A percentile compares a stretch with the other conserved stretches of the same genome.
phyloP scores from a whole-genome alignment of 2,329 filamentous ascomycete species.

The Onygenales sp. region DNA sequence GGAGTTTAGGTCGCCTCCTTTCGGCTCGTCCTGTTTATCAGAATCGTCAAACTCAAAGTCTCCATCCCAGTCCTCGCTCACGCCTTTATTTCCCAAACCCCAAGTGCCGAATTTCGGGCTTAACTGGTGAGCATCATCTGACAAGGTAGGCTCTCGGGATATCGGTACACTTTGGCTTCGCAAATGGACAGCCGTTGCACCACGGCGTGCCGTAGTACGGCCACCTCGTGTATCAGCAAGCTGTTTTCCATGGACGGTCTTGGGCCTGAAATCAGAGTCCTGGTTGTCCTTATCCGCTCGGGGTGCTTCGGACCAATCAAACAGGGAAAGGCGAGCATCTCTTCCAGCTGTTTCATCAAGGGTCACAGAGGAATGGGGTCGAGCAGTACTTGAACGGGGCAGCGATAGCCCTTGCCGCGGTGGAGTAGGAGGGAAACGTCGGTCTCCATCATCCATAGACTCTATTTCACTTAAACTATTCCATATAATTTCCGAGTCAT shows the following conservation, averaged over 20 bases:
- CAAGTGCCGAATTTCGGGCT: slow-evolving; percentile 54
- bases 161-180: slow-evolving; percentile 59
- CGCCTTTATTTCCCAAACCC: slow-evolving; percentile 57
- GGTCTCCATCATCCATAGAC: not conserved
- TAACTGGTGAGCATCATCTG: slow-evolving; percentile 42
- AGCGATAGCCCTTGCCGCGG: not conserved
- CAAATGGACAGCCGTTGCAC: slow-evolving; percentile 50
- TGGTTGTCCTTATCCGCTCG: slow-evolving; percentile 44
- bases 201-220: slow-evolving; percentile 47
- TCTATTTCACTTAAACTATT: not conserved
- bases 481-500: not conserved
- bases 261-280: slow-evolving; percentile 46
- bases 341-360: slow-evolving; percentile 5
- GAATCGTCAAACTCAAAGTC: slow-evolving; percentile 55
- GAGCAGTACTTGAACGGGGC: not conserved
- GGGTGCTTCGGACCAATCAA: slow-evolving; percentile 56
- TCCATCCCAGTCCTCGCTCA: slow-evolving; percentile 60
- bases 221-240: slow-evolving; percentile 47
- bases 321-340: slow-evolving; percentile 27
- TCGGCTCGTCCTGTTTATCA: slow-evolving; percentile 22
- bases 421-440: not conserved
- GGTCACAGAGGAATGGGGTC: slow-evolving; percentile 6
- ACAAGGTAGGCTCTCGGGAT: slow-evolving; percentile 40
- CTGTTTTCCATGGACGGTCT: slow-evolving; percentile 56
- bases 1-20: slow-evolving; percentile 17